Evolutionary conservation across 345 rosid species (phyloP), one percentile per base, ranked within the genome.

Genomic region (Eucalyptus marginata): DNA sequence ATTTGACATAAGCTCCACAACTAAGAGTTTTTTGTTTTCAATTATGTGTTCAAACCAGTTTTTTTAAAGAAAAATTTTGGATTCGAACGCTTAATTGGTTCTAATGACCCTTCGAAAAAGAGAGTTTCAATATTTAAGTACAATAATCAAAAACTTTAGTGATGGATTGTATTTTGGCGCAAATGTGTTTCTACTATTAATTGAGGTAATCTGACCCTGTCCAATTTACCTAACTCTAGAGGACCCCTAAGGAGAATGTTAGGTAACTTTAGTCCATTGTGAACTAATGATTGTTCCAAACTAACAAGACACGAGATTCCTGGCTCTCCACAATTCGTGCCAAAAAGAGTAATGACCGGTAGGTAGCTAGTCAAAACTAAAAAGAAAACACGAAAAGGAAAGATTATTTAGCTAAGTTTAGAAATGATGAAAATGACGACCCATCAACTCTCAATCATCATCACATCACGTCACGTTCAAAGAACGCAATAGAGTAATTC

Each of bases 61-160:
- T 52, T 52, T 52, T 52, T 18, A 20, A 52, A 20, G 25, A 52
- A 52, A 52, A 7, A 3, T 12, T 6, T 29, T 12, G 68, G 7
- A 62, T 29, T 29, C 1, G n/a, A 27, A 59, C 0, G 1, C 33
- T 66, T 66, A 66, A 15, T 66, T 2, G 0, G 5, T 64, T 66
- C 10, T 4, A 8, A 31, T 66, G 79, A 66, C 7, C 79, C 5
- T 31, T 66, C 2, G 1, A 17, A 31, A 66, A 66, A 66, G 22
- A 66, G 7, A 66, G 44, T 33, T 33, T 17, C 22, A 71, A 9
- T 2, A 17, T 71, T 36, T 71, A 4, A 71, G 10, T 36, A 11
- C 25, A 17, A 36, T 18, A 33, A 71, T 5, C 0, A 0, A 17
- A 71, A 1, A 4, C 22, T 33, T 10, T 36, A 71, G 24, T 10